Conservation (phyloP, 2,329 filamentous ascomycete species). For the Claviceps sp. region DNA sequence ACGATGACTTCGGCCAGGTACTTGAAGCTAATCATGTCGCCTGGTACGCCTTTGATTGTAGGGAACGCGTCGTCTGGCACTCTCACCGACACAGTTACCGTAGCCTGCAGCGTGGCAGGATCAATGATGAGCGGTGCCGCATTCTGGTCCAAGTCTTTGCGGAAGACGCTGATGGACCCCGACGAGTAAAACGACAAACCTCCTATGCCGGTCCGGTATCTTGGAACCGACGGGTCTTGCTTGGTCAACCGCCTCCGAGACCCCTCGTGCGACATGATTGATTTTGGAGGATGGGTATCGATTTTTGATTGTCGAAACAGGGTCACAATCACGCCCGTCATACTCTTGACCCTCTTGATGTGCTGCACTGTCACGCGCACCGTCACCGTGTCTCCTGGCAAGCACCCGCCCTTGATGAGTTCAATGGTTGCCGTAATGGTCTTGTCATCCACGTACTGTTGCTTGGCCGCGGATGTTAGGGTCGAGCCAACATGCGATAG, state of each 20-base stretch:
- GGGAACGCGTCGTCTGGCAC: constrained; percentile 87
- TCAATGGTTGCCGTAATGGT: constrained; percentile 82
- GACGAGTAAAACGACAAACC: constrained; percentile 78
- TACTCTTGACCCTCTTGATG: constrained; percentile 76
- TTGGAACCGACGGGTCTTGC: constrained; percentile 68
- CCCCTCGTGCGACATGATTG: constrained; percentile 33
- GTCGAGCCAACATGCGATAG: constrained; percentile 18
- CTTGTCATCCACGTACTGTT: constrained; percentile 44
- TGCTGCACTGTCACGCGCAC: constrained; percentile 75
- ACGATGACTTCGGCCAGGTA: constrained; percentile 90
- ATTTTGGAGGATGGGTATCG: constrained; percentile 52
- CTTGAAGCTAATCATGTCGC: constrained; percentile 87
- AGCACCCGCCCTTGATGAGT: constrained; percentile 65
- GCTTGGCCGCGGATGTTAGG: constrained; percentile 22
- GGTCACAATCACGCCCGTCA: constrained; percentile 86
- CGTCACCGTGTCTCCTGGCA: constrained; percentile 72
- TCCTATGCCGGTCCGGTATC: constrained; percentile 72
- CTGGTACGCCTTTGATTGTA: constrained; percentile 78
- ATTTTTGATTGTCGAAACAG: constrained; percentile 84
- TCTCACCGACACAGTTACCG: constrained; percentile 69
- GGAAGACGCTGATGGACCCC: constrained; percentile 81
- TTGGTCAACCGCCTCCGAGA: constrained; percentile 56
- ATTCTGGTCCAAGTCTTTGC: constrained; percentile 84
- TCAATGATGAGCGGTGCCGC: constrained; percentile 83
- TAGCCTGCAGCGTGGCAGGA: constrained; percentile 61